These are phyloP conservation scores for Linnemannia exigua DNA, from an alignment of 192 early-diverging fungal species.

Conservation along the genomic window DNA sequence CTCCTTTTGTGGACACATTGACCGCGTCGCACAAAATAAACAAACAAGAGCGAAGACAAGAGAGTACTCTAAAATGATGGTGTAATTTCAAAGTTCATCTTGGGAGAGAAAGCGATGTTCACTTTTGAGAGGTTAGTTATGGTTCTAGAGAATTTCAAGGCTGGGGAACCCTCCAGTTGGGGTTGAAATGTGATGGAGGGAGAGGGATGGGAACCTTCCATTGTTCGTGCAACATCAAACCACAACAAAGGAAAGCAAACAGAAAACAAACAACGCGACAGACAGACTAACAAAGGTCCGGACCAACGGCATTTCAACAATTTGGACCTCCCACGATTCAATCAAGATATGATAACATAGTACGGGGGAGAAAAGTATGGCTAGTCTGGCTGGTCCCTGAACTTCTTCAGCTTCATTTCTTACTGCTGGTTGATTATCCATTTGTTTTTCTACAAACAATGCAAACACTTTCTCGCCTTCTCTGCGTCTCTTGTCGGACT, in stretches of 20 bases:
- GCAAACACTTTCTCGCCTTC: too few species aligned
- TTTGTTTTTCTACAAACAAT: too few species aligned
- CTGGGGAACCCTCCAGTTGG: neutral
- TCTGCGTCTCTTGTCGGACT: too few species aligned
- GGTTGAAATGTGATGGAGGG: neutral
- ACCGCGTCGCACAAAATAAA: conserved; percentile 16
- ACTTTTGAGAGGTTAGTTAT: neutral
- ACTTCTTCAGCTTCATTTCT: too few species aligned
- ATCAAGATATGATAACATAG: too few species aligned
- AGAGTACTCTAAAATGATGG: neutral
- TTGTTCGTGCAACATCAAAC: neutral
- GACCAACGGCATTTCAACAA: neutral
- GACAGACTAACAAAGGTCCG: neutral
- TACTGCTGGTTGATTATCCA: too few species aligned
- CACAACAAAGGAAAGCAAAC: neutral
- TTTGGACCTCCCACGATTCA: neutral
- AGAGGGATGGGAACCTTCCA: neutral
- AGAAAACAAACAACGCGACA: neutral
- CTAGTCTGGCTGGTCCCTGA: too few species aligned
- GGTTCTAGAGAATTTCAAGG: neutral
- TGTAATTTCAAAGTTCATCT: neutral
- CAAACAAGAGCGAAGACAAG: neutral
- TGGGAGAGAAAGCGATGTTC: neutral
- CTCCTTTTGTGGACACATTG: neutral
- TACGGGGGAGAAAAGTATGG: too few species aligned